These are phyloP conservation scores for Globisporangium cystogenes DNA, from an alignment of 352 stramenopile genomes.

Conservation along the genomic window DNA sequence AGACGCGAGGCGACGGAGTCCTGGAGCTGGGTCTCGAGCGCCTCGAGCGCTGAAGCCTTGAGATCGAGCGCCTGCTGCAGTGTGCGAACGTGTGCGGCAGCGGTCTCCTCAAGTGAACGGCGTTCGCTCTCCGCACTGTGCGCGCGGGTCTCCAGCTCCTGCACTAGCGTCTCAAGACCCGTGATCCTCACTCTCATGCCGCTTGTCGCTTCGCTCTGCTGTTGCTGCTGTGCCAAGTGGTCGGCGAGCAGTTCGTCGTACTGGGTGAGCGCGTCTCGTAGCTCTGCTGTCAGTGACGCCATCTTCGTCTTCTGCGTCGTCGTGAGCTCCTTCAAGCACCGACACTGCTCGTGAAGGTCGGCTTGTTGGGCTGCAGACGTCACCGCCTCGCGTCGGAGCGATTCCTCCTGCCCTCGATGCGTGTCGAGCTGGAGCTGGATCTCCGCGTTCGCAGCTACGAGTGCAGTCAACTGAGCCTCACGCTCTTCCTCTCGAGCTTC, in stretches of 20 bases:
- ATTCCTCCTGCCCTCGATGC: not conserved
- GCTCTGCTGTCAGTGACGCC: not conserved
- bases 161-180: not conserved
- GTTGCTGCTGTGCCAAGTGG: not conserved
- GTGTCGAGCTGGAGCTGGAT: not conserved
- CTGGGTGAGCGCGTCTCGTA: constrained; percentile 3
- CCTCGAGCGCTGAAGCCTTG: not conserved
- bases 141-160: not conserved
- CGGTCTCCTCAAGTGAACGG: not conserved
- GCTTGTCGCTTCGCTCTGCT: not conserved
- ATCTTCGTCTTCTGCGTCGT: constrained; percentile 1
- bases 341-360: constrained; percentile 2
- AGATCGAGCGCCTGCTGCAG: not conserved
- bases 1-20: not conserved
- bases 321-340: constrained; percentile 1
- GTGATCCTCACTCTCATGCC: not conserved
- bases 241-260: not conserved
- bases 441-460: not conserved
- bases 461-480: not conserved
- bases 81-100: not conserved
- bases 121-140: not conserved
- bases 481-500: not conserved
- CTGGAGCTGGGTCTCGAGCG: not conserved
- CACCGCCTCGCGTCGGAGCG: not conserved
- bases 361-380: not conserved